Conservation (phyloP, 805 yeast species). For the Wickerhamiella allomyrinae region DNA sequence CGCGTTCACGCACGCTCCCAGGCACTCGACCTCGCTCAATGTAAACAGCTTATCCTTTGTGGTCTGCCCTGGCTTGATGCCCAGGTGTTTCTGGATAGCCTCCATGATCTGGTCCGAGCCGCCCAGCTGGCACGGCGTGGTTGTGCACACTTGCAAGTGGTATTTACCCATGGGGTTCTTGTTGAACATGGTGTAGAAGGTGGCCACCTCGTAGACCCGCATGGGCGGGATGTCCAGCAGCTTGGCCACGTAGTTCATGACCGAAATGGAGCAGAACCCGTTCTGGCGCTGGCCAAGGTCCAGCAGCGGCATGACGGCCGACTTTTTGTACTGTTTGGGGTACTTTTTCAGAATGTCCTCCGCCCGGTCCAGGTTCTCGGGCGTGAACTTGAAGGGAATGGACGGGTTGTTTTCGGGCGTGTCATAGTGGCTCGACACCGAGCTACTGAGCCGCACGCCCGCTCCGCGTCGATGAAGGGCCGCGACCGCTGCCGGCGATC, state of each 20-base stretch:
- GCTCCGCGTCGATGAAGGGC: background rate
- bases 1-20: conserved; percentile 85
- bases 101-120: conserved; percentile 68
- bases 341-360: conserved; percentile 60
- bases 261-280: conserved; percentile 74
- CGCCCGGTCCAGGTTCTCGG: conserved; percentile 55
- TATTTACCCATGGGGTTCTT: conserved; percentile 76
- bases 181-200: conserved; percentile 84
- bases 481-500: background rate
- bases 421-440: conserved; percentile 50
- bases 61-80: conserved; percentile 63
- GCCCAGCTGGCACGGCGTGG: conserved; percentile 79
- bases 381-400: conserved; percentile 57
- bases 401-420: conserved; percentile 50
- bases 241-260: conserved; percentile 82
- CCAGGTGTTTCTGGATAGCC: conserved; percentile 46
- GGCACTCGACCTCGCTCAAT: conserved; percentile 76
- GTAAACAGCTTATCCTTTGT: conserved; percentile 64
- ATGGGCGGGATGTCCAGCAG: conserved; percentile 79
- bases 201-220: conserved; percentile 88
- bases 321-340: conserved; percentile 76
- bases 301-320: conserved; percentile 75
- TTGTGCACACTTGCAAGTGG: conserved; percentile 74
- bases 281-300: conserved; percentile 79
- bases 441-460: background rate